Percentiles rank a stretch among this genome's conserved stretches.
Conservation (phyloP, 2,329 filamentous ascomycete species). For the Verticillium dahliae region DNA sequence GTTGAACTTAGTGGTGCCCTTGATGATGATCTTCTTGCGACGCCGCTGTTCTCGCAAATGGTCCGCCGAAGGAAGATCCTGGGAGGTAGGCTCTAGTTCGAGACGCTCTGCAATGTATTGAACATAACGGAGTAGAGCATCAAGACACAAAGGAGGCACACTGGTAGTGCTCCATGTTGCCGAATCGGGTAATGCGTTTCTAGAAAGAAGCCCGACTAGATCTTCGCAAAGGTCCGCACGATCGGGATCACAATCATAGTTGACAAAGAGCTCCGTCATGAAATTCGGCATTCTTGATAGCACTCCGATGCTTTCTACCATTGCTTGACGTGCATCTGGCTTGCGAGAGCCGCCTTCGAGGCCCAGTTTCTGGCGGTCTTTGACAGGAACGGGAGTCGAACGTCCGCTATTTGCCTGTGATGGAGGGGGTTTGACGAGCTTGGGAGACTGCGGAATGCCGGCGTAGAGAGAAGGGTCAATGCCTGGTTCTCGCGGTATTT, state of each 20-base stretch:
- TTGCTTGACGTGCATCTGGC: conserved; percentile 92
- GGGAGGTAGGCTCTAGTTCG: conserved; percentile 57
- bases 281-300: conserved; percentile 89
- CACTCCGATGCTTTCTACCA: conserved; percentile 94
- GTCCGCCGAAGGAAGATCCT: conserved; percentile 58
- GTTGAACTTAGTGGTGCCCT: conserved; percentile 86
- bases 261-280: conserved; percentile 92
- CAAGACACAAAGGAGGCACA: conserved; percentile 88
- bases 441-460: conserved; percentile 86
- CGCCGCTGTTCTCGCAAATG: conserved; percentile 58
- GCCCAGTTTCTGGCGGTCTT: conserved; percentile 86
- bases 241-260: conserved; percentile 95
- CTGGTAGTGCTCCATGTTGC: conserved; percentile 99
- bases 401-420: conserved; percentile 73
- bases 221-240: conserved; percentile 90
- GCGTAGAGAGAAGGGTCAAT: conserved; percentile 91
- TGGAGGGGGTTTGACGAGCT: conserved; percentile 70
- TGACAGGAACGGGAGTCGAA: conserved; percentile 83
- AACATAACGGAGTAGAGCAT: conserved; percentile 83
- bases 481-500: conserved; percentile 82
- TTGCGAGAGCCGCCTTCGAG: conserved; percentile 87
- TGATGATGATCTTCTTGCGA: conserved; percentile 83
- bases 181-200: conserved; percentile 91
- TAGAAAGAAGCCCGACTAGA: conserved; percentile 83
- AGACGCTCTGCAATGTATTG: conserved; percentile 87